phyloP scores from a whole-genome alignment of 2,329 filamentous ascomycete species.

The Aureobasidium pullulans region DNA sequence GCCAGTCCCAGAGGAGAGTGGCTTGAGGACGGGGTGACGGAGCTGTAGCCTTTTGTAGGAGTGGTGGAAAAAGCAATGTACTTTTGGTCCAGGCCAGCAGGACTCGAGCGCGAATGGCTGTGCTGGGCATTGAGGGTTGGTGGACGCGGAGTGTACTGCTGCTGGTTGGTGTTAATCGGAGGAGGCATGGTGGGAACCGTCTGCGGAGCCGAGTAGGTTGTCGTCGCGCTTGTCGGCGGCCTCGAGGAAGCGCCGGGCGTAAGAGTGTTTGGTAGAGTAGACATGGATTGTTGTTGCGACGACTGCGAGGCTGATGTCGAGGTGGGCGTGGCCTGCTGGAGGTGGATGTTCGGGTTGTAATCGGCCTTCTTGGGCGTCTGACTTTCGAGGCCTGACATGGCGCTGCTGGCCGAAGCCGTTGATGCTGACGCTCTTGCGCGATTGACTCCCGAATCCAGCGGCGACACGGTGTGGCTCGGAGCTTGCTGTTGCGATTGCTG shows the following conservation, averaged over 20 bases:
- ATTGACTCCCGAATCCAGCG: neutral
- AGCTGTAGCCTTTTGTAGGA: constrained; percentile 27
- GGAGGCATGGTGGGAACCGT: constrained; percentile 51
- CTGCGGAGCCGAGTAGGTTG: constrained; percentile 45
- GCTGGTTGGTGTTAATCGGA: constrained; percentile 41
- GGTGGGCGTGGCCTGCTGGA: constrained; percentile 44
- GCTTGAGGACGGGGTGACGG: constrained; percentile 55
- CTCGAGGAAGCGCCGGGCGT: constrained; percentile 42
- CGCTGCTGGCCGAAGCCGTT: neutral
- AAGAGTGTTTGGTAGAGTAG: constrained; percentile 51
- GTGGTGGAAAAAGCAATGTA: constrained; percentile 58
- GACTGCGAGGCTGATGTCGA: neutral
- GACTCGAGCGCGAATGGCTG: constrained; percentile 78
- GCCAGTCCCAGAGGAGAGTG: constrained; percentile 86
- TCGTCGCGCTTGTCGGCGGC: constrained; percentile 33
- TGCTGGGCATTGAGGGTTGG: constrained; percentile 61
- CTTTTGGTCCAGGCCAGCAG: constrained; percentile 55
- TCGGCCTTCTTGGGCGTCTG: constrained; percentile 37
- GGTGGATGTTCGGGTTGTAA: constrained; percentile 43
- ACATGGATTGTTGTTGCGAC: constrained; percentile 13
- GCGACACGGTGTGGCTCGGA: neutral
- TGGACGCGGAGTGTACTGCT: constrained; percentile 56
- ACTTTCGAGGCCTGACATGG: constrained; percentile 31
- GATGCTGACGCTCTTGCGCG: neutral
- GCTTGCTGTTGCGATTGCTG: neutral